A percentile compares a stretch with the other conserved stretches of the same genome.
Evolutionary conservation across 2,329 filamentous ascomycete species (phyloP).

Genomic region (Colletotrichum plurivorum): DNA sequence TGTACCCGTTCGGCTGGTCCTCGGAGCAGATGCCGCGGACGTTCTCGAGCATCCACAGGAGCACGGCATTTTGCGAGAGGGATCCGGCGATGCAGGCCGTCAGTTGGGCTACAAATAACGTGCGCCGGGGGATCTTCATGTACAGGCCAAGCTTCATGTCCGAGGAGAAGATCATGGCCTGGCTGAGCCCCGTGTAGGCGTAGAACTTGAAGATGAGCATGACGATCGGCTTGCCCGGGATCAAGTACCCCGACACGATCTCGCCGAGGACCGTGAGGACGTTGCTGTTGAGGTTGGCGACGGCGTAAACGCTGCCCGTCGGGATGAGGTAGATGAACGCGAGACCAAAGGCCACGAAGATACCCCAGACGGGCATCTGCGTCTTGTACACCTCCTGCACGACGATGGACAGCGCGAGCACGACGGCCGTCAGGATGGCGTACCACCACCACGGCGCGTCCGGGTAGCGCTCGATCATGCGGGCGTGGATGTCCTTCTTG

Average conservation of each 20-base stretch:
- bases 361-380: constrained; percentile 71
- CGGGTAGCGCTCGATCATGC: constrained; percentile 50
- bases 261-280: constrained; percentile 43
- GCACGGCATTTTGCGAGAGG: constrained; percentile 55
- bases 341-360: constrained; percentile 58
- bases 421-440: constrained; percentile 48
- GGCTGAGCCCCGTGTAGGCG: constrained; percentile 50
- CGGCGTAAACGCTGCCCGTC: constrained; percentile 64
- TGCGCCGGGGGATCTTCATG: constrained; percentile 71
- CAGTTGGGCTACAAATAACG: constrained; percentile 73
- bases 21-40: constrained; percentile 57
- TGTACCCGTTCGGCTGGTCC: constrained; percentile 60
- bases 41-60: constrained; percentile 50
- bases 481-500: constrained; percentile 47
- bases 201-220: constrained; percentile 55
- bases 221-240: constrained; percentile 50
- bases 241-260: constrained; percentile 64
- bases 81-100: constrained; percentile 67
- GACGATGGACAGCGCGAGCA: constrained; percentile 51
- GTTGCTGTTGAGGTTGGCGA: constrained; percentile 63
- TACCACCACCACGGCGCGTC: constrained; percentile 58
- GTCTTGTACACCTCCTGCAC: constrained; percentile 65
- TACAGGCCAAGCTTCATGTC: constrained; percentile 61
- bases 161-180: constrained; percentile 61
- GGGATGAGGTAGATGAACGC: constrained; percentile 61